A percentile compares a stretch with the other conserved stretches of the same genome.
phyloP scores from a whole-genome alignment of 2,329 filamentous ascomycete genomes.

The Venturiaceae sp. region DNA sequence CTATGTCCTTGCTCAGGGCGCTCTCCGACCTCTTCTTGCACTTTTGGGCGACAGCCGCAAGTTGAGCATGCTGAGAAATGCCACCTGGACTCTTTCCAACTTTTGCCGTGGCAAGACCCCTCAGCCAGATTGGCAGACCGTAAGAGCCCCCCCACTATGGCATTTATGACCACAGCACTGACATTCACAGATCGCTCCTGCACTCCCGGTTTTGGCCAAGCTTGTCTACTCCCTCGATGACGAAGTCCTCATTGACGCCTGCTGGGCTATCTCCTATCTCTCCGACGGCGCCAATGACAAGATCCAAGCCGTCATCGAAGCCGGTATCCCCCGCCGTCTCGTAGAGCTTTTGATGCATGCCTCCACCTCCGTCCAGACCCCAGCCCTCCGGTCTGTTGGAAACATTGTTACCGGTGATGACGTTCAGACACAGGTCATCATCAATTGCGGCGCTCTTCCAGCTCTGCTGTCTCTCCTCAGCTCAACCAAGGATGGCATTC shows the following conservation, averaged over 20 bases:
- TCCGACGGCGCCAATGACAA: slow-evolving; percentile 98
- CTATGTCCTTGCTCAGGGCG: slow-evolving; percentile 86
- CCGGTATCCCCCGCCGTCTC: slow-evolving; percentile 88
- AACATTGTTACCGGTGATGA: slow-evolving; percentile 99
- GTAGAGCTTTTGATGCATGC: slow-evolving; percentile 98
- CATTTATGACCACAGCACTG: slow-evolving; percentile 5
- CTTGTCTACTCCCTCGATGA: slow-evolving; percentile 97
- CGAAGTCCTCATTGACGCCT: slow-evolving; percentile 95
- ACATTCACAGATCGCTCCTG: slow-evolving; percentile 68
- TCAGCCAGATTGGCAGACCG: slow-evolving; percentile 94
- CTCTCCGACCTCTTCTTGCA: slow-evolving; percentile 78
- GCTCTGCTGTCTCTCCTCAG: slow-evolving; percentile 89
- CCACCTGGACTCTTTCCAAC: slow-evolving; percentile 98
- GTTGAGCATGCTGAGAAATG: slow-evolving; percentile 97
- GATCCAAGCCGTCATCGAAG: slow-evolving; percentile 98
- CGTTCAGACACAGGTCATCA: slow-evolving; percentile 97
- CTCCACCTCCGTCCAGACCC: slow-evolving; percentile 95
- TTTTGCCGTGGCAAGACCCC: slow-evolving; percentile 99
- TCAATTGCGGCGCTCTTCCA: slow-evolving; percentile 90
- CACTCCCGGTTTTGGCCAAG: slow-evolving; percentile 90
- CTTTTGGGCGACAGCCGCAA: slow-evolving; percentile 96
- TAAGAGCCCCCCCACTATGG: slow-evolving; percentile 39
- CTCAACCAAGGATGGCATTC: slow-evolving; percentile 97
- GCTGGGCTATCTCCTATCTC: slow-evolving; percentile 98
- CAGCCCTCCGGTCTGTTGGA: slow-evolving; percentile 89